Percentiles rank a stretch among this genome's conserved stretches.
Evolutionary conservation across 805 yeast species (phyloP).

Genomic region (Saturnispora kantuleensis): DNA sequence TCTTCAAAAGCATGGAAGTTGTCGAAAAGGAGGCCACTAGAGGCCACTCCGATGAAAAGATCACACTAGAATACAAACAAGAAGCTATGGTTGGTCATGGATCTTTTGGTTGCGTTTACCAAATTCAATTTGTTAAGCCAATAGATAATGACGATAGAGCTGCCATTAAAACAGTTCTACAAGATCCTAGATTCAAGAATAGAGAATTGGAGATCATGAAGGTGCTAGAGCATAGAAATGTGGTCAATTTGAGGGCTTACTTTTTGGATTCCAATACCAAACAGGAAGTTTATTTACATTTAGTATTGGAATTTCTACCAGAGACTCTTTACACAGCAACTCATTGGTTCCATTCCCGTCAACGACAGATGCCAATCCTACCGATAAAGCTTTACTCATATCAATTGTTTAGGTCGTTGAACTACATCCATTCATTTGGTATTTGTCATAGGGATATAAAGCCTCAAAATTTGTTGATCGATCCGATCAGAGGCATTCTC

Average conservation of each 20-base stretch:
- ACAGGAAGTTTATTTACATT: slow-evolving; percentile 76
- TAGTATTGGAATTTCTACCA: slow-evolving; percentile 90
- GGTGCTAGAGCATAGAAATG: slow-evolving; percentile 71
- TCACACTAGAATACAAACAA: slow-evolving; percentile 60
- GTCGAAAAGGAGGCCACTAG: slow-evolving; percentile 3
- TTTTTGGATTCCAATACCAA: slow-evolving; percentile 59
- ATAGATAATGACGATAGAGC: slow-evolving; percentile 64
- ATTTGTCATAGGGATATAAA: slow-evolving; percentile 90
- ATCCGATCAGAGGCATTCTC: slow-evolving; percentile 74
- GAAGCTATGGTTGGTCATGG: slow-evolving; percentile 96
- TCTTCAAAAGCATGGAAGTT: slow-evolving; percentile 1
- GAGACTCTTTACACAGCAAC: slow-evolving; percentile 89
- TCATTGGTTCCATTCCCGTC: slow-evolving; percentile 69
- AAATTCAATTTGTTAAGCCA: slow-evolving; percentile 47
- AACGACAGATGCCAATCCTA: slow-evolving; percentile 74
- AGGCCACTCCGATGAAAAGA: slow-evolving; percentile 2
- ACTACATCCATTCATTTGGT: slow-evolving; percentile 68
- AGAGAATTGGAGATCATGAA: slow-evolving; percentile 96
- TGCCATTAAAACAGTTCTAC: slow-evolving; percentile 93
- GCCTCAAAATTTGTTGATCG: slow-evolving; percentile 81
- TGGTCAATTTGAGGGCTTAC: slow-evolving; percentile 79
- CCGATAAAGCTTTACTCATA: slow-evolving; percentile 81
- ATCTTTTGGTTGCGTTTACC: slow-evolving; percentile 97
- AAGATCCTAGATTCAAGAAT: slow-evolving; percentile 88
- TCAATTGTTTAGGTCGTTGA: slow-evolving; percentile 65